Conservation (phyloP, 352 stramenopile genomes). For the Globisporangium perplexum region DNA sequence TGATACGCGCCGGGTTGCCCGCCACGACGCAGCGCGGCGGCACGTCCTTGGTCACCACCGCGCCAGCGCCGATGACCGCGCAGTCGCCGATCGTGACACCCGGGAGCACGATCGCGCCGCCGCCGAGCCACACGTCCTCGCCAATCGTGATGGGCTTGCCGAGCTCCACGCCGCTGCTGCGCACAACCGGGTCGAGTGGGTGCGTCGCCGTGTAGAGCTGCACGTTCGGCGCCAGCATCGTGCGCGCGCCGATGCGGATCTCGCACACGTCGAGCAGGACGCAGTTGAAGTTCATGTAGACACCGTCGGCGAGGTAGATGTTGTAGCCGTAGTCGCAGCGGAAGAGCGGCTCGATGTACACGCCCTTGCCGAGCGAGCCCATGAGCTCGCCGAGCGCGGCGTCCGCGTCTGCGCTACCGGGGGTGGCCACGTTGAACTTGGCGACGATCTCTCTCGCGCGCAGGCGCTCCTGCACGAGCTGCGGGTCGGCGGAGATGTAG, state of each 20-base stretch:
- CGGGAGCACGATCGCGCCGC: constrained; percentile 54
- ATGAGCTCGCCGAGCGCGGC: constrained; percentile 33
- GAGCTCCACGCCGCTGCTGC: constrained; percentile 41
- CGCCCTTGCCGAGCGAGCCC: constrained; percentile 29
- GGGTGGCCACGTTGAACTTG: constrained; percentile 35
- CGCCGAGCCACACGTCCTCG: constrained; percentile 84
- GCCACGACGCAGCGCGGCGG: constrained; percentile 48
- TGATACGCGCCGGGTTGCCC: constrained; percentile 73
- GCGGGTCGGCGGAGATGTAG: constrained; percentile 33
- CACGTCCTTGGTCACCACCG: constrained; percentile 78
- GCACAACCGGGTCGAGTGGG: constrained; percentile 42
- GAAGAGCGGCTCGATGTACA: constrained; percentile 79
- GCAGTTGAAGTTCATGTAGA: constrained; percentile 90
- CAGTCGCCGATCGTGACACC: constrained; percentile 61
- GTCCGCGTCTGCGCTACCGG: constrained; percentile 19
- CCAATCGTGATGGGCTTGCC: constrained; percentile 71
- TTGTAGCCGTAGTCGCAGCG: constrained; percentile 88
- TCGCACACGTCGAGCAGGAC: constrained; percentile 76
- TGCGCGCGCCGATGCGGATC: constrained; percentile 72
- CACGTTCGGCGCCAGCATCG: constrained; percentile 69
- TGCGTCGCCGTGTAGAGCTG: constrained; percentile 81
- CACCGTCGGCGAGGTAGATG: constrained; percentile 59
- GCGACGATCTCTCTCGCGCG: constrained; percentile 26
- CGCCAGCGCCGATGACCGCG: constrained; percentile 64
- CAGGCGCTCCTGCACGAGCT: constrained; percentile 35